Percentiles rank a stretch among this genome's conserved stretches.
These are phyloP conservation scores for Pittosporum tobira DNA, from an alignment of 129 eudicot species.

Conservation along the genomic window DNA sequence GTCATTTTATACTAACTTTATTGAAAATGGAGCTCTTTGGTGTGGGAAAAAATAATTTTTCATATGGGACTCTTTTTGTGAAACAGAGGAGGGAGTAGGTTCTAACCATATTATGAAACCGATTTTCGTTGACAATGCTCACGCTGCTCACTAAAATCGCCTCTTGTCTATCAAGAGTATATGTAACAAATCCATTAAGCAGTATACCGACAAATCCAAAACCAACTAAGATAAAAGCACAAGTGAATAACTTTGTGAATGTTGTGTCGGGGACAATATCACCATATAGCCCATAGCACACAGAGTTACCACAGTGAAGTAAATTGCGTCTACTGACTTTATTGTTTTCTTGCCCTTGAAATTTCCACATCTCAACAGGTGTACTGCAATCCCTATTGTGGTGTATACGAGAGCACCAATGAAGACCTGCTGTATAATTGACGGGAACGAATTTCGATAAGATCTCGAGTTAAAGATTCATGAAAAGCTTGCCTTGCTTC, in stretches of 20 bases:
- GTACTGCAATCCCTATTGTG: background rate
- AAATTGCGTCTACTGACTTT: constrained; percentile 12
- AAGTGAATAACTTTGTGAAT: constrained; percentile 16
- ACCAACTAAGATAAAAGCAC: constrained; percentile 17
- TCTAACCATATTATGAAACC: constrained; percentile 1
- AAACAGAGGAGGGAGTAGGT: too few relatives aligned
- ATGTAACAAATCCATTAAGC: constrained; percentile 13
- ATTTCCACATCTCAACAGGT: background rate
- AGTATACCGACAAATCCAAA: constrained; percentile 17
- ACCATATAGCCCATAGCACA: constrained; percentile 19
- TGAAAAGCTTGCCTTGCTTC: background rate
- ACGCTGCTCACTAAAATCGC: constrained; percentile 13
- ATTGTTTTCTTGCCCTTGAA: constrained; percentile 6
- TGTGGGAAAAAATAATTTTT: too few relatives aligned
- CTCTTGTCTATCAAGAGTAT: constrained; percentile 19
- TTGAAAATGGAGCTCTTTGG: too few relatives aligned
- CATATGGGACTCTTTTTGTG: too few relatives aligned
- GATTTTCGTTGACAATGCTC: constrained; percentile 4
- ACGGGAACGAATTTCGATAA: background rate
- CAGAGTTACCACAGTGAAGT: constrained; percentile 18
- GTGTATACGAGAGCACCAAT: constrained; percentile 6
- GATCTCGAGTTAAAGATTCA: background rate
- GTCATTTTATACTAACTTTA: too few relatives aligned
- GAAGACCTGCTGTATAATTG: background rate
- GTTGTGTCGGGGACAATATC: constrained; percentile 15